Percentiles rank a stretch among this genome's conserved stretches.
These are phyloP conservation scores for Dalbergia cultrata DNA, from an alignment of 306 rosid species.

Conservation along the genomic window DNA sequence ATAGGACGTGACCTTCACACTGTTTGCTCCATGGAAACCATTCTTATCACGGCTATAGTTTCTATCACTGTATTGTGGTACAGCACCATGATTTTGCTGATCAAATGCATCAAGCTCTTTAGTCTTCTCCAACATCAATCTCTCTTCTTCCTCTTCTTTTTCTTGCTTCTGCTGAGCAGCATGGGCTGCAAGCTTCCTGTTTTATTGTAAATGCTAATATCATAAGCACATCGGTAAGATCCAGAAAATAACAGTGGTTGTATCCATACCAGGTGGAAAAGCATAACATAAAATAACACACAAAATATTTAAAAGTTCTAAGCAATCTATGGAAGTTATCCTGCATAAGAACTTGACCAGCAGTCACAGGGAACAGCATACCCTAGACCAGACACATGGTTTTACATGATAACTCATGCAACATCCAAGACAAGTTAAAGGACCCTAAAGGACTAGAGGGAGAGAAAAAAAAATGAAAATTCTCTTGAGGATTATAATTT, in stretches of 20 bases:
- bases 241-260: constrained; percentile 16
- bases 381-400: constrained; percentile 1
- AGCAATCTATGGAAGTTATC: constrained; percentile 10
- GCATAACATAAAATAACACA: constrained; percentile 3
- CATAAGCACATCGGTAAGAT: constrained; percentile 16
- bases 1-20: constrained; percentile 96
- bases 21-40: constrained; percentile 97
- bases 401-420: constrained; percentile 6
- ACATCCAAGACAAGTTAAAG: constrained; percentile 23
- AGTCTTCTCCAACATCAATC: constrained; percentile 75
- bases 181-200: constrained; percentile 90
- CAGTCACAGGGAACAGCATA: constrained; percentile 3
- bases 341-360: constrained; percentile 27
- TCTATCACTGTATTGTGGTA: constrained; percentile 86
- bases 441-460: not conserved
- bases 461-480: not conserved
- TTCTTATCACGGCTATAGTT: constrained; percentile 76
- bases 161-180: constrained; percentile 86
- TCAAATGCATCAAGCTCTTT: constrained; percentile 96
- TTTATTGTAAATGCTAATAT: constrained; percentile 27
- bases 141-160: constrained; percentile 87
- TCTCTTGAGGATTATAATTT: not conserved
- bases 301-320: constrained; percentile 7
- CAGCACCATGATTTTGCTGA: constrained; percentile 97
- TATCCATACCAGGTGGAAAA: not conserved